Conservation (phyloP, 1,284 basidiomycete species). For the Sporisorium sorghi region DNA sequence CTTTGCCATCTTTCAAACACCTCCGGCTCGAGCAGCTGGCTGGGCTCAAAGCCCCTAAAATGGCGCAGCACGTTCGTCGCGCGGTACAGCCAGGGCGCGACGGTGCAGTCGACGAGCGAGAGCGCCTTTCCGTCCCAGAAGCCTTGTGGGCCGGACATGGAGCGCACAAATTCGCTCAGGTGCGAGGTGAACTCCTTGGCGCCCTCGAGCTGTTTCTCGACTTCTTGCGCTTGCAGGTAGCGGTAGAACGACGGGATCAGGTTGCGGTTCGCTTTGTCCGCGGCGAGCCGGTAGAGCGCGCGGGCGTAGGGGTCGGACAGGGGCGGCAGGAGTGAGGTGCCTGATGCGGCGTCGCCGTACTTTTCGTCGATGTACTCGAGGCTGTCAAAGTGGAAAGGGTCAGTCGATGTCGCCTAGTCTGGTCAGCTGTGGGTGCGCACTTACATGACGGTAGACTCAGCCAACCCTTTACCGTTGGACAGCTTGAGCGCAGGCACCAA, state of each 20-base stretch:
- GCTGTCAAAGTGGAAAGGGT: constrained; percentile 73
- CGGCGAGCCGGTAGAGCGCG: constrained; percentile 77
- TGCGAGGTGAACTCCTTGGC: constrained; percentile 76
- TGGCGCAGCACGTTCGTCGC: constrained; percentile 77
- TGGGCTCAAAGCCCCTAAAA: constrained; percentile 76
- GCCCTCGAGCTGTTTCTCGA: constrained; percentile 73
- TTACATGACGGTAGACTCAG: constrained; percentile 60
- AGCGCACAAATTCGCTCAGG: constrained; percentile 74
- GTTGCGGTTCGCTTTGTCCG: constrained; percentile 77
- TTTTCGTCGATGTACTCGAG: constrained; percentile 81
- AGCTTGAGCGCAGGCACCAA: constrained; percentile 79
- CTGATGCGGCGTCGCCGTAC: constrained; percentile 70
- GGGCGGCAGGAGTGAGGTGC: constrained; percentile 74
- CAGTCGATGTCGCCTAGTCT: not conserved
- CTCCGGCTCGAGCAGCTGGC: constrained; percentile 70
- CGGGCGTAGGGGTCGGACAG: constrained; percentile 76
- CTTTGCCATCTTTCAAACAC: constrained; percentile 74
- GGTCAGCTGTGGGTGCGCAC: not conserved
- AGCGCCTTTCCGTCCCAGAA: constrained; percentile 76
- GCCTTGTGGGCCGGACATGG: constrained; percentile 72
- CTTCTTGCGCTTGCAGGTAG: constrained; percentile 80
- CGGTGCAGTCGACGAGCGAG: constrained; percentile 78
- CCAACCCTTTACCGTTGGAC: constrained; percentile 55
- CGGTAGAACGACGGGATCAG: constrained; percentile 82
- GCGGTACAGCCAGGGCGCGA: constrained; percentile 80